phyloP scores from a whole-genome alignment of 805 yeast genomes.

The Yamadazyma sp. region DNA sequence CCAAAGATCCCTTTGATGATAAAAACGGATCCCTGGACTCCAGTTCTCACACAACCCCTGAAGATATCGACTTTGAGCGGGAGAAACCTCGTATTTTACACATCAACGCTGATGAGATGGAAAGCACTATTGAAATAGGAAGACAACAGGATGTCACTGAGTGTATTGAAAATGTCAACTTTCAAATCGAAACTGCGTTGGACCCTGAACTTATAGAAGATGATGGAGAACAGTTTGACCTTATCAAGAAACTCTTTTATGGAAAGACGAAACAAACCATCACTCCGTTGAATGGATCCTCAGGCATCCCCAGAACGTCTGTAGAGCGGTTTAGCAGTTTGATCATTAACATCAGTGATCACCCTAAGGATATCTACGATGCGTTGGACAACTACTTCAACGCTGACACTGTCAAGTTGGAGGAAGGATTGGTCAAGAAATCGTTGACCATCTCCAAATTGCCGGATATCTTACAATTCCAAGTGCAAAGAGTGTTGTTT shows the following conservation, averaged over 20 bases:
- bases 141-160: conserved; percentile 98
- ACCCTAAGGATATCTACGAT: conserved; percentile 86
- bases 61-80: not conserved
- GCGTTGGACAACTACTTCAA: conserved; percentile 83
- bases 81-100: conserved; percentile 23
- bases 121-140: conserved; percentile 74
- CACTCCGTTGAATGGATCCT: conserved; percentile 45
- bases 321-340: conserved; percentile 78
- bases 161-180: conserved; percentile 90
- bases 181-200: conserved; percentile 86
- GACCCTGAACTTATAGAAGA: conserved; percentile 61
- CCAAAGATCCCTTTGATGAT: no score
- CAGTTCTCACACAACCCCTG: conserved; percentile 3
- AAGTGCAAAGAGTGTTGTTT: conserved; percentile 90
- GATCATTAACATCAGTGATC: conserved; percentile 82
- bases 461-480: conserved; percentile 86
- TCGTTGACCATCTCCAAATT: conserved; percentile 66
- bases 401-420: conserved; percentile 67
- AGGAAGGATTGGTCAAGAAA: conserved; percentile 72
- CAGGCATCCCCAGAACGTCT: conserved; percentile 27
- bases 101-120: conserved; percentile 64
- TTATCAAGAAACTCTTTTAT: conserved; percentile 76
- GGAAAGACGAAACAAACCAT: conserved; percentile 84
- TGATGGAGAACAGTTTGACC: conserved; percentile 78
- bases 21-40: no score